Conservation (phyloP, 148 eudicot species). For the Chenopodium quinoa region DNA sequence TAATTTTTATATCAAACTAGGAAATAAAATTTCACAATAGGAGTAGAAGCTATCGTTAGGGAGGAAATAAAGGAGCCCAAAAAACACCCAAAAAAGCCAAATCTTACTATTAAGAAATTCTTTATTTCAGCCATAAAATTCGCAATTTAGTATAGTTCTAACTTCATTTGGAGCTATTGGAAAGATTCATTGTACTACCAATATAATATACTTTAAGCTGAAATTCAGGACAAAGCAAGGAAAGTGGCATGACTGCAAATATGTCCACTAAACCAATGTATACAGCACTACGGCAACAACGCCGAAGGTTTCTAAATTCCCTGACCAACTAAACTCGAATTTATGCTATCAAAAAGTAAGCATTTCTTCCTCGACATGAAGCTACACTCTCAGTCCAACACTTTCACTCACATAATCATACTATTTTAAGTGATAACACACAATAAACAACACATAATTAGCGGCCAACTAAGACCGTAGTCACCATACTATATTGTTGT, state of each 20-base stretch:
- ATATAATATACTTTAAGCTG: slow-evolving; percentile 1
- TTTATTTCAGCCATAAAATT: not conserved
- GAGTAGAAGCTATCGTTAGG: not conserved
- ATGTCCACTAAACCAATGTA: slow-evolving; percentile 6
- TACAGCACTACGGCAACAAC: not conserved
- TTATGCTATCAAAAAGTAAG: slow-evolving; percentile 11
- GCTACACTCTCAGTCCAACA: slow-evolving; percentile 2
- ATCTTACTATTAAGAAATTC: not conserved
- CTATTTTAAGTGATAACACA: not conserved
- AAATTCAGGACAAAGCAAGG: slow-evolving; percentile 2
- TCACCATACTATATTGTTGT: no score
- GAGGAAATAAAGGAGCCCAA: not conserved
- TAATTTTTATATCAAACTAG: no score
- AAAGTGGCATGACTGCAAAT: slow-evolving; percentile 10
- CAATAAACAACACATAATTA: not conserved
- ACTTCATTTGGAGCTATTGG: not conserved
- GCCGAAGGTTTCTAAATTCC: not conserved
- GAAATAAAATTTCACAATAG: not conserved
- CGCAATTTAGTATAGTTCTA: not conserved
- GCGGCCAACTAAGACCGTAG: slow-evolving; percentile 11
- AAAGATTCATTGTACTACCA: not conserved
- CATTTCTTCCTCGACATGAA: not conserved
- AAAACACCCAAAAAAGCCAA: not conserved
- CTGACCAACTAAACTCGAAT: not conserved
- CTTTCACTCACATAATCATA: not conserved